phyloP scores from a whole-genome alignment of 305 asterid species.

The Solanum hybrid region DNA sequence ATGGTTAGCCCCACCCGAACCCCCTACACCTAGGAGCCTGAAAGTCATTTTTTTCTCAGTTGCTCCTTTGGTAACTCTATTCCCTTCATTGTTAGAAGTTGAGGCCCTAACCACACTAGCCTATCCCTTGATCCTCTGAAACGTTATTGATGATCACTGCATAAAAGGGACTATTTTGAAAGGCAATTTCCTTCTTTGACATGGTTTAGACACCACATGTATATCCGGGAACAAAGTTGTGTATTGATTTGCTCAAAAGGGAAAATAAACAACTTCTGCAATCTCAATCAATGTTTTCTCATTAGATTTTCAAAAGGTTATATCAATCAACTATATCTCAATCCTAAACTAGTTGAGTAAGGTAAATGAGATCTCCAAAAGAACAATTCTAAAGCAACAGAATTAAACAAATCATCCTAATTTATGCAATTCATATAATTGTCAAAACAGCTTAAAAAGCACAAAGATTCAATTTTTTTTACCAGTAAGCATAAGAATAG shows the following conservation, averaged over 20 bases:
- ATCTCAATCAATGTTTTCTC: not conserved
- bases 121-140: not conserved
- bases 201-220: not conserved
- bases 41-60: not conserved
- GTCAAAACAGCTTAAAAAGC: not conserved
- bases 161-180: not conserved
- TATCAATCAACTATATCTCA: not conserved
- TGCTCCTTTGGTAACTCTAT: not conserved
- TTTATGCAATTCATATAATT: not conserved
- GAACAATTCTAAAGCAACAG: not conserved
- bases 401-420: not conserved
- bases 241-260: not conserved
- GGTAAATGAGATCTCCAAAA: not conserved
- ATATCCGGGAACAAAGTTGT: not conserved
- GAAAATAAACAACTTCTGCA: not conserved
- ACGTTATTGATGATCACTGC: not conserved
- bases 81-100: not conserved
- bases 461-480: constrained; percentile 9
- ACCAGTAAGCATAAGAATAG: constrained; percentile 88
- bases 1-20: not conserved
- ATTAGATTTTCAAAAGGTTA: not conserved
- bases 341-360: not conserved
- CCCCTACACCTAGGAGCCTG: not conserved
- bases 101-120: not conserved
- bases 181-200: not conserved